These are phyloP conservation scores for Insectozyma bohioensis DNA, from an alignment of 1,139 yeast genomes.

Conservation along the genomic window DNA sequence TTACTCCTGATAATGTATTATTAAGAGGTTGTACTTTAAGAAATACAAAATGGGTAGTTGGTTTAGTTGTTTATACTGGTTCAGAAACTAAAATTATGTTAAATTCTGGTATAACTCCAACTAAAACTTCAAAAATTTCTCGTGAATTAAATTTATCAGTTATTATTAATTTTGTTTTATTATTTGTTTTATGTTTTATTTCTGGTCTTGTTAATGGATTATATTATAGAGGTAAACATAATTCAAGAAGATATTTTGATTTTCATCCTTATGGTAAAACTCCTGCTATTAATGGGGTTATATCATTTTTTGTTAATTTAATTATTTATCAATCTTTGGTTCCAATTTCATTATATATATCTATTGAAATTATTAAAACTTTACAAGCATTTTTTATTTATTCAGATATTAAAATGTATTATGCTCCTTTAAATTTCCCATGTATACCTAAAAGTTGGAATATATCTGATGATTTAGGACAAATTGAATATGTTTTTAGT, in stretches of 20 bases:
- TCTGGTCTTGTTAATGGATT: slow-evolving; percentile 84
- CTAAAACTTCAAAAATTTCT: slow-evolving; percentile 80
- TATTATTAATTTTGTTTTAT: slow-evolving; percentile 67
- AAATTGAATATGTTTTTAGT: slow-evolving; percentile 91
- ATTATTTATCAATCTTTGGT: slow-evolving; percentile 89
- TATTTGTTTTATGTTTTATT: slow-evolving; percentile 77
- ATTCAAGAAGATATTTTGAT: slow-evolving; percentile 72
- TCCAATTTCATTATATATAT: slow-evolving; percentile 91
- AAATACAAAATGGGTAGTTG: slow-evolving; percentile 93
- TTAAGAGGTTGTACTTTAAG: slow-evolving; percentile 90
- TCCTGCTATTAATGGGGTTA: slow-evolving; percentile 76
- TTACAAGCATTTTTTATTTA: slow-evolving; percentile 92
- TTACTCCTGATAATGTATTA: slow-evolving; percentile 74
- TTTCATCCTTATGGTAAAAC: slow-evolving; percentile 47
- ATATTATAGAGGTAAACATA: slow-evolving; percentile 51
- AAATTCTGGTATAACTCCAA: slow-evolving; percentile 90
- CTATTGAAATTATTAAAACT: slow-evolving; percentile 93
- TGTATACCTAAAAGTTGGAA: slow-evolving; percentile 97
- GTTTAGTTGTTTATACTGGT: slow-evolving; percentile 88
- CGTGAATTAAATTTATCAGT: slow-evolving; percentile 83
- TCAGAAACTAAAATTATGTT: slow-evolving; percentile 88
- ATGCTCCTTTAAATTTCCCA: slow-evolving; percentile 83
- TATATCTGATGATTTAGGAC: slow-evolving; percentile 95
- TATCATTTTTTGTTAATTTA: slow-evolving; percentile 84
- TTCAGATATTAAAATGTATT: slow-evolving; percentile 85